Conservation (phyloP, 805 yeast species). For the Vanderwaltozyma tropicalis region DNA sequence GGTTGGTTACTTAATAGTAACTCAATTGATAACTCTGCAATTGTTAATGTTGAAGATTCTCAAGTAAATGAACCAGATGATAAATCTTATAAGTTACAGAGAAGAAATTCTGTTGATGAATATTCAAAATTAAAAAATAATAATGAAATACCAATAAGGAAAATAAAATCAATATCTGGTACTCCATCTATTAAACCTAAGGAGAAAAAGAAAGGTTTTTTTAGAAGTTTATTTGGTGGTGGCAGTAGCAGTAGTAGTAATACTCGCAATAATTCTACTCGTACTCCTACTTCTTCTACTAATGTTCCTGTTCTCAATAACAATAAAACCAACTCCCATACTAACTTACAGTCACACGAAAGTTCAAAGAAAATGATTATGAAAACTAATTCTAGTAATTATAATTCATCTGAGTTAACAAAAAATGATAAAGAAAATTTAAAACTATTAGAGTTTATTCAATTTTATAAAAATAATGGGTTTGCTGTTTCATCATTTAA, state of each 20-base stretch:
- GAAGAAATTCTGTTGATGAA: no score
- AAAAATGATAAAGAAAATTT: constrained; percentile 28
- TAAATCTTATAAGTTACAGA: no score
- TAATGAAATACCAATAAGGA: constrained; percentile 9
- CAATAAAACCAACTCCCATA: no score
- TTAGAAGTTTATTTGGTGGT: constrained; percentile 28
- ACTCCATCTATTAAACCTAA: constrained; percentile 4
- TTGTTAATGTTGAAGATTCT: neutral
- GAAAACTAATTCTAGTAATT: constrained; percentile 2
- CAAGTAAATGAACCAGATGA: neutral
- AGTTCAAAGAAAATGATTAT: neutral
- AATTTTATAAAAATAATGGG: constrained; percentile 27
- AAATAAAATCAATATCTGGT: constrained; percentile 27
- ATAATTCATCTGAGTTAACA: neutral
- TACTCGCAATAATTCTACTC: neutral
- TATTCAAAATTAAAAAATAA: no score
- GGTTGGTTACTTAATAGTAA: constrained; percentile 22
- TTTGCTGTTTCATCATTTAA: constrained; percentile 17
- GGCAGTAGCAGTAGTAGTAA: no score
- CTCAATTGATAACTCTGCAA: no score
- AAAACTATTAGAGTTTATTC: constrained; percentile 37
- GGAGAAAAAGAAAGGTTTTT: constrained; percentile 25
- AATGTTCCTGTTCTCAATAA: neutral
- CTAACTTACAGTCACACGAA: constrained; percentile 13
- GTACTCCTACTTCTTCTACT: neutral